phyloP scores from a whole-genome alignment of 2,329 filamentous ascomycete genomes.

The Orbilia blumenaviensis region DNA sequence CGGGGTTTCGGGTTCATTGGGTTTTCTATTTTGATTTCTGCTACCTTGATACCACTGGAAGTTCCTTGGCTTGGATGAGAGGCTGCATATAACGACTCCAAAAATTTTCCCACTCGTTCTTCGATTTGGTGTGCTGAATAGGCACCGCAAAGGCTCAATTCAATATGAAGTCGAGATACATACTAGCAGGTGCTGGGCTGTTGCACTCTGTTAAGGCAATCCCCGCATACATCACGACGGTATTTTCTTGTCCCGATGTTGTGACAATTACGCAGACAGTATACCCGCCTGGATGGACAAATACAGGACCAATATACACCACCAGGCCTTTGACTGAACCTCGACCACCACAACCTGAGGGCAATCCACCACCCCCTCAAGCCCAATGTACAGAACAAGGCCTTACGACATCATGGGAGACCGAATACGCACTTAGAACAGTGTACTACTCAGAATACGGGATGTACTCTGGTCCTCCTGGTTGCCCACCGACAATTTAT shows the following conservation, averaged over 20 bases:
- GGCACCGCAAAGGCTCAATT: conserved; percentile 27
- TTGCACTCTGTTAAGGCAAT: conserved; percentile 44
- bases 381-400: conserved; percentile 32
- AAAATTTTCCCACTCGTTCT: conserved; percentile 43
- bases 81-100: conserved; percentile 21
- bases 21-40: conserved; percentile 39
- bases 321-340: conserved; percentile 23
- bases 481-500: conserved; percentile 42
- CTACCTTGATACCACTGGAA: conserved; percentile 37
- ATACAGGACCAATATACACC: conserved; percentile 50
- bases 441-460: conserved; percentile 46
- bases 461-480: conserved; percentile 49
- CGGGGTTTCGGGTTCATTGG: conserved; percentile 54
- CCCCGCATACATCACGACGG: conserved; percentile 48
- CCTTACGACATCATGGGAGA: conserved; percentile 50
- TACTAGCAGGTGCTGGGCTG: conserved; percentile 46
- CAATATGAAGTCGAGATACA: conserved; percentile 46
- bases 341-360: conserved; percentile 6
- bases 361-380: conserved; percentile 1
- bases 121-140: conserved; percentile 33
- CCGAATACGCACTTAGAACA: conserved; percentile 44
- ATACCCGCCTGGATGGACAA: conserved; percentile 52
- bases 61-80: conserved; percentile 35
- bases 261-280: conserved; percentile 52
- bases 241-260: conserved; percentile 45